phyloP scores from a whole-genome alignment of 106 monocot genomes.

The Agapanthus africanus region DNA sequence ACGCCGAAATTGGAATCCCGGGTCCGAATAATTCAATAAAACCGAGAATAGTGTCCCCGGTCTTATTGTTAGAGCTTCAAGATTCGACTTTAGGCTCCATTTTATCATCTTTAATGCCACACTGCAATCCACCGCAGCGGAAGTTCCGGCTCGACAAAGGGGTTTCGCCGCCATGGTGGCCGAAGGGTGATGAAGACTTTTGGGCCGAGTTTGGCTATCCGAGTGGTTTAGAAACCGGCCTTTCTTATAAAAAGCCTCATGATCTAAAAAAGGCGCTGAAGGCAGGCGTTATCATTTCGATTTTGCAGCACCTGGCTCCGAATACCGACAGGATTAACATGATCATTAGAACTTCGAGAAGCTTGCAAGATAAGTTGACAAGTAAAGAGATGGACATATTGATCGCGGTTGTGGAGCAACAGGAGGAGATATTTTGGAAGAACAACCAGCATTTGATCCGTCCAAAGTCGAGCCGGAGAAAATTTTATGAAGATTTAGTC shows the following conservation, averaged over 20 bases:
- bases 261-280: slow-evolving; percentile 17
- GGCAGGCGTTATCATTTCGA: not conserved
- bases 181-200: slow-evolving; percentile 3
- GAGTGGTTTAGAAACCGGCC: not conserved
- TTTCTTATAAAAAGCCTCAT: slow-evolving; percentile 14
- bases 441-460: too few relatives aligned
- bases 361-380: not conserved
- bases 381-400: not conserved
- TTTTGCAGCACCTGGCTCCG: not conserved
- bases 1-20: not conserved
- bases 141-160: slow-evolving; percentile 7
- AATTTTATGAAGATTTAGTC: too few relatives aligned
- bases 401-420: not conserved
- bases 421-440: not conserved
- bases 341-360: not conserved
- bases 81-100: slow-evolving; percentile 14
- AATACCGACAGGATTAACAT: not conserved
- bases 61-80: slow-evolving; percentile 3
- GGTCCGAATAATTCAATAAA: not conserved
- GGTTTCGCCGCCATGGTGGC: slow-evolving; percentile 22
- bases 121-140: slow-evolving; percentile 16
- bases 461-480: too few relatives aligned
- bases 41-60: not conserved
- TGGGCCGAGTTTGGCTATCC: slow-evolving; percentile 5
- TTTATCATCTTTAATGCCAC: slow-evolving; percentile 15